phyloP scores from a whole-genome alignment of 352 stramenopile genomes.

The Phytophthora fragariaefolia region DNA sequence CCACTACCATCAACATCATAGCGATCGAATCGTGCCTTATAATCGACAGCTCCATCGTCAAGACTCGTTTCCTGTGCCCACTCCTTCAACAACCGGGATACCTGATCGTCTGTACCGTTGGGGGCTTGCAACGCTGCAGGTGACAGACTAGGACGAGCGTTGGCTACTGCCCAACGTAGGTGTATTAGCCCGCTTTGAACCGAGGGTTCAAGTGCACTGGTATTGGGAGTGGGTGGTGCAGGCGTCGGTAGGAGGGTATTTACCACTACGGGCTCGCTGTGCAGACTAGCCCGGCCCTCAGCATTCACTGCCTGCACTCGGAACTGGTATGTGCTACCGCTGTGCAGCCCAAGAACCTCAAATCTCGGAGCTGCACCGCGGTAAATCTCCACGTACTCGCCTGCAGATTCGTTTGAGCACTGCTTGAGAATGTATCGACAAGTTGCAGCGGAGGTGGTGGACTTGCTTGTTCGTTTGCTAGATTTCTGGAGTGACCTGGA shows the following conservation, averaged over 20 bases:
- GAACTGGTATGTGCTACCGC: constrained; percentile 90
- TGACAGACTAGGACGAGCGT: constrained; percentile 53
- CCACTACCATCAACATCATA: constrained; percentile 78
- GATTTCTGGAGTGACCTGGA: constrained; percentile 24
- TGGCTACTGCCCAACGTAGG: constrained; percentile 58
- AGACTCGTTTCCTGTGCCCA: constrained; percentile 84
- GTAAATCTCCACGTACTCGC: constrained; percentile 90
- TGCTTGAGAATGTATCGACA: constrained; percentile 90
- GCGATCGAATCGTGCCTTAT: constrained; percentile 73
- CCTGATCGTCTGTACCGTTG: constrained; percentile 55
- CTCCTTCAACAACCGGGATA: constrained; percentile 83
- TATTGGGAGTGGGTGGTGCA: constrained; percentile 37
- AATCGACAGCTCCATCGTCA: constrained; percentile 75
- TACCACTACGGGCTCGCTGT: constrained; percentile 78
- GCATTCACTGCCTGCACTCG: constrained; percentile 87
- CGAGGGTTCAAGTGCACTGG: constrained; percentile 39
- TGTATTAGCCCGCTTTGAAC: constrained; percentile 42
- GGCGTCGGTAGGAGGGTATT: constrained; percentile 89
- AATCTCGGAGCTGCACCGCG: constrained; percentile 68
- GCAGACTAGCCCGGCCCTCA: constrained; percentile 68
- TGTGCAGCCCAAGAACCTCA: constrained; percentile 81
- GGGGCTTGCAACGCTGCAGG: constrained; percentile 56
- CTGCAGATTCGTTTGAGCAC: constrained; percentile 76
- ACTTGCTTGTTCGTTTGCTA: constrained; percentile 22
- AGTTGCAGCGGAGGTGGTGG: constrained; percentile 18